Conservation (phyloP, 2,329 filamentous ascomycete species). For the Penicillium capsulatum region DNA sequence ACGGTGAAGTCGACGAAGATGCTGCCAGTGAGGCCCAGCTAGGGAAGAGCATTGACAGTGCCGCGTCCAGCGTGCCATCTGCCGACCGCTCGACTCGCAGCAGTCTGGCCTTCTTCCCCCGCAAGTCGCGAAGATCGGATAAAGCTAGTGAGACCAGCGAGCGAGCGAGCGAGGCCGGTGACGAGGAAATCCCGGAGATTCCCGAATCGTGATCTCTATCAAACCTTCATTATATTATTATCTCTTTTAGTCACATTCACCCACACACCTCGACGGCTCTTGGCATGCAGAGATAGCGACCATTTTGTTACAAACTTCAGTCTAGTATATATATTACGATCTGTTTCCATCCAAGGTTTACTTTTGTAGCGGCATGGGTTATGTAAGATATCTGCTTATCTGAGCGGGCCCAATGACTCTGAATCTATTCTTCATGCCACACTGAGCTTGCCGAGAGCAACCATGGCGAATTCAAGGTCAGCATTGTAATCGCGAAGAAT, state of each 20-base stretch:
- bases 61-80: conserved; percentile 39
- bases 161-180: conserved; percentile 41
- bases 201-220: conserved; percentile 15
- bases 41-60: conserved; percentile 44
- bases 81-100: conserved; percentile 42
- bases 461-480: conserved; percentile 42
- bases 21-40: conserved; percentile 37
- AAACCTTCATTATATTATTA: too few species aligned
- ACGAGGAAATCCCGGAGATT: conserved; percentile 41
- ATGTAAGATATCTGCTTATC: too few species aligned
- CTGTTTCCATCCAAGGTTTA: neutral
- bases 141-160: conserved; percentile 45
- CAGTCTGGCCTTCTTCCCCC: conserved; percentile 46
- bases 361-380: too few species aligned
- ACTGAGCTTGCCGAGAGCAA: neutral
- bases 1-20: conserved; percentile 46
- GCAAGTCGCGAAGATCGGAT: conserved; percentile 45
- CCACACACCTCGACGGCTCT: conserved; percentile 9
- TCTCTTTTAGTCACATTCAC: conserved; percentile 4
- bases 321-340: conserved; percentile 1
- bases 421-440: conserved; percentile 7
- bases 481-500: neutral
- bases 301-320: conserved; percentile 2
- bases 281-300: conserved; percentile 7
- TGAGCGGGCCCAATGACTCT: conserved; percentile 5